Evolutionary conservation across 345 rosid genomes (phyloP).

Genomic region (Populus tremula): DNA sequence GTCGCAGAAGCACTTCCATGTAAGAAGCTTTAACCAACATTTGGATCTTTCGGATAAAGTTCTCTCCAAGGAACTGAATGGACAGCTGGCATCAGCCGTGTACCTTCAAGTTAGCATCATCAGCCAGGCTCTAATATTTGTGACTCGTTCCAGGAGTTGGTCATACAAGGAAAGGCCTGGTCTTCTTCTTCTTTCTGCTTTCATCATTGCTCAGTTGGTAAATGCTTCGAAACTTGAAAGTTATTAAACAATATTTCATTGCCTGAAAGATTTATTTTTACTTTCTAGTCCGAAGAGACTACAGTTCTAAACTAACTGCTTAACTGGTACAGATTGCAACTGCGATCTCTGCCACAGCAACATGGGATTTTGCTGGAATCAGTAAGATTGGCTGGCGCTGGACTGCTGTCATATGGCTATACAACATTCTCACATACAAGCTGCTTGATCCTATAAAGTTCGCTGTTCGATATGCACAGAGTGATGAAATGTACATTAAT

Average conservation of each 20-base stretch:
- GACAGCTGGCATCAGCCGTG: conserved; percentile 50
- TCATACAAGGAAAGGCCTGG: conserved; percentile 60
- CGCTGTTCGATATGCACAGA: conserved; percentile 63
- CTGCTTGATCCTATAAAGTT: conserved; percentile 88
- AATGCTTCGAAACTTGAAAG: background rate
- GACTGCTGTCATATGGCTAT: conserved; percentile 74
- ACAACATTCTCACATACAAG: conserved; percentile 57
- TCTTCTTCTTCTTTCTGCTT: conserved; percentile 65
- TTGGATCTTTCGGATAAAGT: conserved; percentile 20
- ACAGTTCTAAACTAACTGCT: background rate
- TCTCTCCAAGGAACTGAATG: conserved; percentile 23
- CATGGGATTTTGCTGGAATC: conserved; percentile 64
- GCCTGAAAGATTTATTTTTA: background rate
- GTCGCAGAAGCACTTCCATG: conserved; percentile 45
- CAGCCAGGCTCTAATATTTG: conserved; percentile 86
- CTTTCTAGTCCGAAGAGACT: background rate
- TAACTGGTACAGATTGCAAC: conserved; percentile 56
- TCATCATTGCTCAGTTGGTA: conserved; percentile 65
- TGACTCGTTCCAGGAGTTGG: conserved; percentile 67
- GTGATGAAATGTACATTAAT: conserved; percentile 28
- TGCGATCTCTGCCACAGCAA: conserved; percentile 50
- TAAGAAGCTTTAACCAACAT: conserved; percentile 28
- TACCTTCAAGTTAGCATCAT: conserved; percentile 79
- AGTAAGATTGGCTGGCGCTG: conserved; percentile 72
- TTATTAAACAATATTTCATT: background rate